A percentile compares a stretch with the other conserved stretches of the same genome.
These are phyloP conservation scores for Forsythia suspensa DNA, from an alignment of 257 asterid species.

Conservation along the genomic window DNA sequence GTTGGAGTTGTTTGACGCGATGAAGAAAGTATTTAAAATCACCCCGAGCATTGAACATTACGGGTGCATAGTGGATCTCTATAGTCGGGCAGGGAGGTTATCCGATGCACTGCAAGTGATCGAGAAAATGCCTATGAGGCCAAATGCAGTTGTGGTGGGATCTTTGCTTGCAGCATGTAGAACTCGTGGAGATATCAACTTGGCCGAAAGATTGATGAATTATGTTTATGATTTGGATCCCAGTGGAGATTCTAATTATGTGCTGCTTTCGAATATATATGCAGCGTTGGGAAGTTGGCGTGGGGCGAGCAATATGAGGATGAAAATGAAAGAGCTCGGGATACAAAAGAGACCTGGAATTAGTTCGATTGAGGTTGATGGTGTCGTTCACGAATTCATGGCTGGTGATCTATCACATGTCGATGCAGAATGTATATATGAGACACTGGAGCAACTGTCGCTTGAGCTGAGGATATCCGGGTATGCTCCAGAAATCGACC, in stretches of 20 bases:
- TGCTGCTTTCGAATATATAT: slow-evolving; percentile 64
- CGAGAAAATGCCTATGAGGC: slow-evolving; percentile 62
- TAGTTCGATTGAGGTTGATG: slow-evolving; percentile 60
- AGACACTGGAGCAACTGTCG: slow-evolving; percentile 48
- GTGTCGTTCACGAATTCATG: slow-evolving; percentile 46
- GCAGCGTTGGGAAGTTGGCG: slow-evolving; percentile 72
- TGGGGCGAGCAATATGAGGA: slow-evolving; percentile 71
- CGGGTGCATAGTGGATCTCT: slow-evolving; percentile 76
- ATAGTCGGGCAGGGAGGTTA: slow-evolving; percentile 71
- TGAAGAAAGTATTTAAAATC: slow-evolving; percentile 48
- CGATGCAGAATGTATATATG: slow-evolving; percentile 37
- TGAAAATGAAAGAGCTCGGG: slow-evolving; percentile 74
- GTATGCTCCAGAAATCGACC: slow-evolving; percentile 23
- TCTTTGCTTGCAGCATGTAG: slow-evolving; percentile 73
- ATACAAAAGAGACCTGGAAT: slow-evolving; percentile 64
- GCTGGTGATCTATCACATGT: slow-evolving; percentile 67
- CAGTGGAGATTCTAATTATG: slow-evolving; percentile 55
- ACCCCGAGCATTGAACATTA: slow-evolving; percentile 70
- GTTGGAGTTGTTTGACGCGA: slow-evolving; percentile 42
- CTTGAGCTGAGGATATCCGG: slow-evolving; percentile 34
- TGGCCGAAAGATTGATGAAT: slow-evolving; percentile 65
- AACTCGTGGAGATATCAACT: slow-evolving; percentile 33
- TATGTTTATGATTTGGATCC: slow-evolving; percentile 47
- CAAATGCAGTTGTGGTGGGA: slow-evolving; percentile 69
- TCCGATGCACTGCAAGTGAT: slow-evolving; percentile 57